Evolutionary conservation across 306 rosid genomes (phyloP).

Genomic region (Carpinus fangiana): DNA sequence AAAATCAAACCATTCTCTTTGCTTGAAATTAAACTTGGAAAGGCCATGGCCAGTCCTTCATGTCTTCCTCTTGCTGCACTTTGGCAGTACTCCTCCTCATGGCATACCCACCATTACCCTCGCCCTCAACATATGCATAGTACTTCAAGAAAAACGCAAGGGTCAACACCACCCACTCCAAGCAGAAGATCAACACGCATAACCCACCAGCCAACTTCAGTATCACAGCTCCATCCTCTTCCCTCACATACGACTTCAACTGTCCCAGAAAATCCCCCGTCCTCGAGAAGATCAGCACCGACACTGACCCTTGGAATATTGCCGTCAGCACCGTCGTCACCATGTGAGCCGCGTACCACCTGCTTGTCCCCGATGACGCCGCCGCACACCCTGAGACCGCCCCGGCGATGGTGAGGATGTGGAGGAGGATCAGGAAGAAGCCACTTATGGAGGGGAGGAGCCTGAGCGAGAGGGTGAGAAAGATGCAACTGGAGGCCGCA

Average conservation of each 20-base stretch:
- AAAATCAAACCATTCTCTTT: background rate
- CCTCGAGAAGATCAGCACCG: constrained; percentile 67
- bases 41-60: constrained; percentile 97
- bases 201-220: constrained; percentile 81
- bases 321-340: constrained; percentile 76
- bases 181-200: constrained; percentile 63
- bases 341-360: constrained; percentile 87
- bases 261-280: constrained; percentile 63
- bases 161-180: constrained; percentile 84
- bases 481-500: constrained; percentile 92
- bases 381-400: constrained; percentile 80
- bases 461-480: constrained; percentile 88
- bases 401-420: constrained; percentile 63
- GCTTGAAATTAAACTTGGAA: constrained; percentile 52
- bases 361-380: constrained; percentile 42
- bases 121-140: constrained; percentile 60
- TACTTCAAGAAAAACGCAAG: constrained; percentile 83
- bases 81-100: constrained; percentile 59
- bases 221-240: constrained; percentile 72
- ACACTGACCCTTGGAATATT: constrained; percentile 74
- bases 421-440: constrained; percentile 82
- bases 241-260: constrained; percentile 75
- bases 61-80: constrained; percentile 75
- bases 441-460: constrained; percentile 80
- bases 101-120: constrained; percentile 12